Base-by-base conservation (phyloP, 2,329 filamentous ascomycete genomes). In the Cercospora sesami region DNA sequence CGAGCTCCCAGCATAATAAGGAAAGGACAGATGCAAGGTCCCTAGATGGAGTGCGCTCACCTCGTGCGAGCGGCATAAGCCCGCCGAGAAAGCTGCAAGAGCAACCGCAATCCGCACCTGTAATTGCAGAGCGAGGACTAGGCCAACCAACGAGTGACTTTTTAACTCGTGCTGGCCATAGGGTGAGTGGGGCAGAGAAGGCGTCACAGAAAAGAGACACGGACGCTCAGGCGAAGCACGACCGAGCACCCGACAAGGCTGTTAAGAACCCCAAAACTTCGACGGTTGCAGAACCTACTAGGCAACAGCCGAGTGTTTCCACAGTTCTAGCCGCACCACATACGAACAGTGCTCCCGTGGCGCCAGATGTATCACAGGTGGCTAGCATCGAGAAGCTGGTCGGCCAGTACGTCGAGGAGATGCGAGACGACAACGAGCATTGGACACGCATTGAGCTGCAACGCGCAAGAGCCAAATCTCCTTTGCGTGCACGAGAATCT, bases 361-460 rank as follows among this genome's bases (percentile, higher is more conserved):
- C 53, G 26, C 3, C 14, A 1, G 9, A 26, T 58, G 8, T 18
- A 10, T 16, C 51, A 7, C 51, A 28, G 23, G 14, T 23, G 0
- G 5, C 7, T 6, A 68, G 70, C 10, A 68, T 77, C 1, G 74
- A 75, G 64, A 67, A 60, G 21, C 66, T 72, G 1, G 67, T 76
- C 5, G 71, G 72, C 4, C 71, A 72, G 39, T 70, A 72, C 36
- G 33, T 75, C n/a, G 70, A 75, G 51, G 74, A 77, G 65, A 59
- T 74, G 31, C 71, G 71, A 5, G 66, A 61, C 10, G 76, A 77
- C 60, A 75, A 73, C 23, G 75, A 76, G 45, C 70, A 76, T 62
- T 75, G 71, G 72, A 74, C 67, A 2, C 69, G 67, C 18, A 58
- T 63, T 16, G 60, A 33, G 45, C 60, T 77, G 31, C 69, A 72